Evolutionary conservation across 192 early-diverging fungal species (phyloP), one percentile per base, ranked within the genome.

Genomic region (Backusella morwellensis): DNA sequence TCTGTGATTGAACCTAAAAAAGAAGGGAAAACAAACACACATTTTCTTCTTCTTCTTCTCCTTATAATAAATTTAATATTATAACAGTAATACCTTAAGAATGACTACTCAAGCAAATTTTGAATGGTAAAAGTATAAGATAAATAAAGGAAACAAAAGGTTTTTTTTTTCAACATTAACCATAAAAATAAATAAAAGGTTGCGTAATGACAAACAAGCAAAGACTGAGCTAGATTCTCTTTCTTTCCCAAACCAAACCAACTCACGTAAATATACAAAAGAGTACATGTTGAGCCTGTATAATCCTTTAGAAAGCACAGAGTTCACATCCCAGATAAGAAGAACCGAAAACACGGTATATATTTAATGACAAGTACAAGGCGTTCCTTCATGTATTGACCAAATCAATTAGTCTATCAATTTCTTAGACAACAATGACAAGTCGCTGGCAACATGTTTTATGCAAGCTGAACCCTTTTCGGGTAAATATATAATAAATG

Each of bases 271-370:
- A 84, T 94, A 93, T 79, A 87, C 91, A n/a, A 91, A 91, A 71
- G 91, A 93, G 41, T 81, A 86, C 44, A 93, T 94, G 92, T 79
- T 94, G 4, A 88, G 86, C 35, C 80, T 94, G 36, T 93, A 89
- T 81, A 89, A 83, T 54, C 87, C 91, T 8, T 84, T 83, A 21
- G 87, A 86, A 35, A 72, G 87, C 12, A 78, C 88, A 29, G 56
- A 63, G 26, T 63, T 63, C 21, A 29, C 26, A 26, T 63, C 56
- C 26, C 23, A 63, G 9, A 63, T 63, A 63, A 29, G 56, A 63
- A 63, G 23, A 63, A 63, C 56, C 56, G 56, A 14, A 63, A 26
- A 63, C 21, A 63, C 4, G 56, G 56, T 63, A 59, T 21, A 59
- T 35, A 50, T 50, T 50, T 50, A 50, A 50, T 6, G 17, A 6